These are phyloP conservation scores for Phanerochaete sordida DNA, from an alignment of 768 basidiomycete genomes.

Conservation along the genomic window DNA sequence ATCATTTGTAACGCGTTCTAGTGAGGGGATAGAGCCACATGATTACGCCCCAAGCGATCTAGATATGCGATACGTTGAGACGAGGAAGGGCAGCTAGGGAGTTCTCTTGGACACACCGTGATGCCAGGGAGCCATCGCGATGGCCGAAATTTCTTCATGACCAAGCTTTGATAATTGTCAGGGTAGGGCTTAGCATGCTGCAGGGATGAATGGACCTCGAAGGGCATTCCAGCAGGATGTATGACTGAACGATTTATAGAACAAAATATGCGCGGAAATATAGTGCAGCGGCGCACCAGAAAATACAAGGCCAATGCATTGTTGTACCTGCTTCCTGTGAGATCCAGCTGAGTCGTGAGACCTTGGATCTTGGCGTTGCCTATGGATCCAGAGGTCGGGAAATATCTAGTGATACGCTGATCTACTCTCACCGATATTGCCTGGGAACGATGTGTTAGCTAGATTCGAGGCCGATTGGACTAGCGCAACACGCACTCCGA, in stretches of 20 bases:
- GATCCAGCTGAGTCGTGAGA: constrained; percentile 24
- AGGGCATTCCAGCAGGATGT: constrained; percentile 64
- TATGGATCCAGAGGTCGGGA: background rate
- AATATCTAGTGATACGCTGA: background rate
- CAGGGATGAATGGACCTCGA: constrained; percentile 46
- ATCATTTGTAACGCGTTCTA: too few species aligned
- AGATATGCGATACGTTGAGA: too few species aligned
- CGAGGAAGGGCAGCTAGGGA: background rate
- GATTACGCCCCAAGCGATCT: background rate
- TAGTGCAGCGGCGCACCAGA: constrained; percentile 49
- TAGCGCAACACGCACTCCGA: too few species aligned
- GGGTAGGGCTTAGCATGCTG: background rate
- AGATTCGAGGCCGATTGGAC: too few species aligned
- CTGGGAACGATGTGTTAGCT: constrained; percentile 5
- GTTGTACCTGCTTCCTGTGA: constrained; percentile 22
- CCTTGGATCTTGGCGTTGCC: constrained; percentile 28
- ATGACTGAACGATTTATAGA: too few species aligned
- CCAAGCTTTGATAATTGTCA: constrained; percentile 29
- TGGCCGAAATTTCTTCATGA: constrained; percentile 59
- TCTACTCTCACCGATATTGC: background rate
- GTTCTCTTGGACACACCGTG: constrained; percentile 34
- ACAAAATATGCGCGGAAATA: too few species aligned
- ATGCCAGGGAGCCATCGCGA: constrained; percentile 66
- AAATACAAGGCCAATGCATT: constrained; percentile 56
- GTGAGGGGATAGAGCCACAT: background rate